Conservation (phyloP, 1,284 basidiomycete species). For the Malassezia obtusa region DNA sequence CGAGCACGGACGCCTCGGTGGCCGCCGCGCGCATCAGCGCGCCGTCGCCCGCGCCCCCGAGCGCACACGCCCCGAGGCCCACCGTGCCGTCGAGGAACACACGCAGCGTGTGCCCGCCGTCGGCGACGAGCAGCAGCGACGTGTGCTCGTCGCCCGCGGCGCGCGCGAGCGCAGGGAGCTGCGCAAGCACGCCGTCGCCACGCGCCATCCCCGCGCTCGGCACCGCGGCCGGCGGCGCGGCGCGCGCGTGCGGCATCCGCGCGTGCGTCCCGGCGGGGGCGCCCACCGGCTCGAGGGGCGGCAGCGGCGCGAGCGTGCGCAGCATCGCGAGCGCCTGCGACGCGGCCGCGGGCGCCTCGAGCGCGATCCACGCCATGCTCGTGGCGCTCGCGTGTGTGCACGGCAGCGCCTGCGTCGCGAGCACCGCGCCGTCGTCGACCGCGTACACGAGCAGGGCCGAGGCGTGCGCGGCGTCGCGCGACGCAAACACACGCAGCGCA, state of each 20-base stretch:
- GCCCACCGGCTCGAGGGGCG: not conserved
- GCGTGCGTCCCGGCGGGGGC: not conserved
- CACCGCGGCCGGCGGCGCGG: not conserved
- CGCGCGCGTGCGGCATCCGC: not conserved
- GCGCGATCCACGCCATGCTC: constrained; percentile 2
- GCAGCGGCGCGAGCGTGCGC: not conserved
- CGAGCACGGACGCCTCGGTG: not conserved
- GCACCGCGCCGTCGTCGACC: constrained; percentile 10
- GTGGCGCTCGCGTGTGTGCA: not conserved
- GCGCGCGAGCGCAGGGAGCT: not conserved
- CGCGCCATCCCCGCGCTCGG: constrained; percentile 1
- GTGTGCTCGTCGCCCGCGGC: not conserved
- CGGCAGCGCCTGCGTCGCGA: not conserved
- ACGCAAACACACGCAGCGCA: not conserved
- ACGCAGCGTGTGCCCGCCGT: not conserved
- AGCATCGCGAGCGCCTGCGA: constrained; percentile 15
- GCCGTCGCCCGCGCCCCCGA: not conserved
- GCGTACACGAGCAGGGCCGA: constrained; percentile 2
- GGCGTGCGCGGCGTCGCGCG: not conserved
- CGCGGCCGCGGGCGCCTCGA: not conserved
- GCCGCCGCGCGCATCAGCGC: constrained; percentile 1
- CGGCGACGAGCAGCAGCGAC: constrained; percentile 7
- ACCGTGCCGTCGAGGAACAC: constrained; percentile 12
- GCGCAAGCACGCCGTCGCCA: constrained; percentile 7
- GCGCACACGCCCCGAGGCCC: not conserved